Percentiles rank a stretch among this genome's conserved stretches.
Evolutionary conservation across 1,139 yeast species (phyloP).

Genomic region (Trichomonascaceae sp.): DNA sequence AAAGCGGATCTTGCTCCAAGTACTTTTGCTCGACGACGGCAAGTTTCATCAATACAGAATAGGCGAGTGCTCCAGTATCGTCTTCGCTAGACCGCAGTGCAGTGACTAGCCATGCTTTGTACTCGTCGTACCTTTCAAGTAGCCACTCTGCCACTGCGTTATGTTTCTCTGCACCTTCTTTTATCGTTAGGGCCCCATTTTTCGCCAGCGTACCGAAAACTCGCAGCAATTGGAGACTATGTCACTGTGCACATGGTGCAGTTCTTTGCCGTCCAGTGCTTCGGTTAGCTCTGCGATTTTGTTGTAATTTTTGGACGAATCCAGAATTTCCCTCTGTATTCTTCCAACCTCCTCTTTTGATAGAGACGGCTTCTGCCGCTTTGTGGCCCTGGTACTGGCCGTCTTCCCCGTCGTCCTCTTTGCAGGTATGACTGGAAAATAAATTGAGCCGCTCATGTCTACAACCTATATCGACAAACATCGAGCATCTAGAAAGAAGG

Average conservation of each 20-base stretch:
- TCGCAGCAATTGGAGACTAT: constrained; percentile 38
- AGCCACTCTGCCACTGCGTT: constrained; percentile 37
- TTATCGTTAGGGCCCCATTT: constrained; percentile 33
- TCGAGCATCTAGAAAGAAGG: too few relatives aligned
- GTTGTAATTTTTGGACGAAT: constrained; percentile 38
- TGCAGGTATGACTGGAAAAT: too few relatives aligned
- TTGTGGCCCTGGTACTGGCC: not conserved
- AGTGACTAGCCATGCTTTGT: constrained; percentile 33
- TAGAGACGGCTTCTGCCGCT: not conserved
- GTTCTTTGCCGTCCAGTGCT: constrained; percentile 25
- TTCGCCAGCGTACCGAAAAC: constrained; percentile 45
- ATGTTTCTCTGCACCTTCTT: constrained; percentile 25
- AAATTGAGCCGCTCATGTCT: too few relatives aligned
- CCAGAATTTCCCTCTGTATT: constrained; percentile 26
- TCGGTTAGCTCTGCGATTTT: constrained; percentile 35
- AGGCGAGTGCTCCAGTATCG: constrained; percentile 44
- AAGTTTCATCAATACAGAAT: constrained; percentile 38
- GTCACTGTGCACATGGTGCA: constrained; percentile 11
- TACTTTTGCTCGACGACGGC: constrained; percentile 44
- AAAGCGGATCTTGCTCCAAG: constrained; percentile 35
- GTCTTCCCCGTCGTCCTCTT: too few relatives aligned
- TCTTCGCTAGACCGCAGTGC: constrained; percentile 20
- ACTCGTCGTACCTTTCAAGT: constrained; percentile 43
- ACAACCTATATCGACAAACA: too few relatives aligned
- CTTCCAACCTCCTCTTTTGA: constrained; percentile 21